Conservation (phyloP, 371 early-diverging fungal genomes). For the Coemansia sp. region DNA sequence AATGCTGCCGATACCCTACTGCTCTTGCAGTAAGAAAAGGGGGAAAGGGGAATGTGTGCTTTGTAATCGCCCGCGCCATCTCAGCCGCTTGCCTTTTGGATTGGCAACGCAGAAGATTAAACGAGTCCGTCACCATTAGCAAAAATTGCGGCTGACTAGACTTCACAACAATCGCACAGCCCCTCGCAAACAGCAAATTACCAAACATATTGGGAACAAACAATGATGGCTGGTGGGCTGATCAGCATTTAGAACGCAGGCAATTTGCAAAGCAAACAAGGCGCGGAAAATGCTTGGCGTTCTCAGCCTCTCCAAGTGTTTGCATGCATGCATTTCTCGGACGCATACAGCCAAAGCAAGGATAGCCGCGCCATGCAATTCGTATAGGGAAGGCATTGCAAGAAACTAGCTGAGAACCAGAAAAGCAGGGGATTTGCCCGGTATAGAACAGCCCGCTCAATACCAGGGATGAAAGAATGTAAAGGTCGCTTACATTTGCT, state of each 20-base stretch:
- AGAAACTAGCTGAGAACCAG: background rate
- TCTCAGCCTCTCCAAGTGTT: slow-evolving; percentile 6
- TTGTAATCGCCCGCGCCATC: slow-evolving; percentile 14
- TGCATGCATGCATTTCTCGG: slow-evolving; percentile 5
- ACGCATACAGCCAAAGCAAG: background rate
- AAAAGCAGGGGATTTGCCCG: background rate
- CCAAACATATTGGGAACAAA: slow-evolving; percentile 5
- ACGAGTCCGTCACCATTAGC: background rate
- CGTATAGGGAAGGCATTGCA: background rate
- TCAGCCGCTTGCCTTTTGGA: background rate
- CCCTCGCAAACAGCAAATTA: background rate
- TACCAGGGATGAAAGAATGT: background rate
- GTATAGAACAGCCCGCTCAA: background rate
- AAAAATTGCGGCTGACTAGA: slow-evolving; percentile 3
- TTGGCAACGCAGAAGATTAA: background rate
- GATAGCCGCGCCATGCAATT: background rate
- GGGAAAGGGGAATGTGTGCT: background rate
- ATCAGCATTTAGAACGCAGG: slow-evolving; percentile 14
- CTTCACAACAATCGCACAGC: background rate
- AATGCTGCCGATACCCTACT: slow-evolving; percentile 10
- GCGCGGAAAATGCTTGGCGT: slow-evolving; percentile 7
- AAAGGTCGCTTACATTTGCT: background rate
- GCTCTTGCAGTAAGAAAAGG: background rate
- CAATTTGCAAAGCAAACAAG: background rate
- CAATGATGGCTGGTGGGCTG: slow-evolving; percentile 1